Evolutionary conservation across 2,329 filamentous ascomycete species (phyloP).

Genomic region (Colletotrichum sp.): DNA sequence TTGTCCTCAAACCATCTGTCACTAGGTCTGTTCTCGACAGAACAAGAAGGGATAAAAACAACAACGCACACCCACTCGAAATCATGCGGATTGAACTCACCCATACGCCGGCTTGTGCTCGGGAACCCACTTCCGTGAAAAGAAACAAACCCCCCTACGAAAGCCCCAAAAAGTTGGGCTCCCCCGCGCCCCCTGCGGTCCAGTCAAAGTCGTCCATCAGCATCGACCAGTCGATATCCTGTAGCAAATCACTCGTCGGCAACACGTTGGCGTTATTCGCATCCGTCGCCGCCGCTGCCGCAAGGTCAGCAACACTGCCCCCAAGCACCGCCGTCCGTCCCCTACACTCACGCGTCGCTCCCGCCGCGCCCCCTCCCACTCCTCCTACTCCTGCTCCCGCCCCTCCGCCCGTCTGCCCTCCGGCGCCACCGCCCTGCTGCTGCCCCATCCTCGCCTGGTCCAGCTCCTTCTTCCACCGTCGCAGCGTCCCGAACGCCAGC

Average conservation of each 20-base stretch:
- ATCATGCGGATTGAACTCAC: background rate
- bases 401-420: background rate
- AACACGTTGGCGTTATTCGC: background rate
- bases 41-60: background rate
- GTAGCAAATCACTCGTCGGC: slow-evolving; percentile 36
- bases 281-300: slow-evolving; percentile 7
- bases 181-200: slow-evolving; percentile 26
- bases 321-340: background rate
- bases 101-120: background rate
- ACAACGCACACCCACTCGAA: background rate
- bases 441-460: slow-evolving; percentile 32
- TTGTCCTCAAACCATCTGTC: background rate
- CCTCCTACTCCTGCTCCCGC: background rate
- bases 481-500: slow-evolving; percentile 55
- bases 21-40: background rate
- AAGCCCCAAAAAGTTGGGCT: slow-evolving; percentile 17
- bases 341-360: slow-evolving; percentile 14
- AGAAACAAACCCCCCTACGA: background rate
- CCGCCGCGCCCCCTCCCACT: background rate
- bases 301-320: slow-evolving; percentile 14
- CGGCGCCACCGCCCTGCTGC: background rate
- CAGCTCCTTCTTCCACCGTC: slow-evolving; percentile 49
- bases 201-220: slow-evolving; percentile 58
- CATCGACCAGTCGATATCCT: slow-evolving; percentile 55
- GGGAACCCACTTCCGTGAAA: background rate